phyloP scores from a whole-genome alignment of 345 rosid species.

The Moricandia arvensis region DNA sequence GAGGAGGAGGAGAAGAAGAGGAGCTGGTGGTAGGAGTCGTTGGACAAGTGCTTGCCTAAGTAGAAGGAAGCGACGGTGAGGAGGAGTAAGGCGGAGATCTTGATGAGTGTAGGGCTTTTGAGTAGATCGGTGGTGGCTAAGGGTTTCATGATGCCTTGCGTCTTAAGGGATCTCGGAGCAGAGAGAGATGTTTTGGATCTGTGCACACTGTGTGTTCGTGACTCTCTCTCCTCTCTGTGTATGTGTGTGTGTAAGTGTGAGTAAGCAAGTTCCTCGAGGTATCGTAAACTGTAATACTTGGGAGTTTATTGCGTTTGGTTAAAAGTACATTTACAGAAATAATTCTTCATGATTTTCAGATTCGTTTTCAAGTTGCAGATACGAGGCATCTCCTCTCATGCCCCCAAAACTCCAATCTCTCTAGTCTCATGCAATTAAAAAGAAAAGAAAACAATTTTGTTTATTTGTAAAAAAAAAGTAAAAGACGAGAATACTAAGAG shows the following conservation, averaged over 20 bases:
- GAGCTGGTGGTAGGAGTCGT: slow-evolving; percentile 59
- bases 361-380: no score
- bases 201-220: background rate
- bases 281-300: no score
- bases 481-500: no score
- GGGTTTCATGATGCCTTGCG: slow-evolving; percentile 57
- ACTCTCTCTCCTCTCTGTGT: background rate
- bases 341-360: no score
- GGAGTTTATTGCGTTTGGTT: background rate
- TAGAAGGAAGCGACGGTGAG: slow-evolving; percentile 74
- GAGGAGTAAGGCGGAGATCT: slow-evolving; percentile 53
- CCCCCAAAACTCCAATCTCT: no score
- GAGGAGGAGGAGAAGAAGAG: slow-evolving; percentile 63
- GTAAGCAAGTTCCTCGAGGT: no score
- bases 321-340: no score
- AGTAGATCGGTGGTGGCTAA: slow-evolving; percentile 32
- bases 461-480: no score
- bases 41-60: slow-evolving; percentile 91
- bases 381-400: no score
- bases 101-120: slow-evolving; percentile 46
- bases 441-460: no score
- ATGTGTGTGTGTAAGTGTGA: background rate
- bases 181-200: background rate
- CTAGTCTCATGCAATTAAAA: no score
- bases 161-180: slow-evolving; percentile 23